phyloP scores from a whole-genome alignment of 2,329 filamentous ascomycete genomes.

The Cladosporium sp. region DNA sequence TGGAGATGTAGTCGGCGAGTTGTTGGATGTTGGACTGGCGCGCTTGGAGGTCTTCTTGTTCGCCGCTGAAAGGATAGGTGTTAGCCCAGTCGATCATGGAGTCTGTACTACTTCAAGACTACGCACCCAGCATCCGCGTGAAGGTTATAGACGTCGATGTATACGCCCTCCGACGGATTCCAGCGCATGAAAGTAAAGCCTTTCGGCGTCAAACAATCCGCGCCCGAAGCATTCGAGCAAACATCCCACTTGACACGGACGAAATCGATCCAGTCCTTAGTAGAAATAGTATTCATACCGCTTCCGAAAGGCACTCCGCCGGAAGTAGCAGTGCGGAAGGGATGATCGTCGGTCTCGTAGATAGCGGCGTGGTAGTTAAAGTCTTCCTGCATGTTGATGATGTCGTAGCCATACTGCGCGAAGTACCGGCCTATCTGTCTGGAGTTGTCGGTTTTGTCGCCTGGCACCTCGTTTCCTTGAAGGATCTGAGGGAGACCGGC shows the following conservation, averaged over 20 bases:
- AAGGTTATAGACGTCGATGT: constrained; percentile 61
- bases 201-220: constrained; percentile 64
- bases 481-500: constrained; percentile 55
- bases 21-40: constrained; percentile 58
- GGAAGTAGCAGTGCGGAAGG: constrained; percentile 58
- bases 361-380: constrained; percentile 64
- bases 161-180: constrained; percentile 48
- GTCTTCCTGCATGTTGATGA: constrained; percentile 63
- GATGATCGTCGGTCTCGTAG: constrained; percentile 56
- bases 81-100: too few species aligned
- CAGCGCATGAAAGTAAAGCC: constrained; percentile 64
- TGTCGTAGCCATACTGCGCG: constrained; percentile 52
- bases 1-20: constrained; percentile 53
- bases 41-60: constrained; percentile 49
- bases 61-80: constrained; percentile 30
- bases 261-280: constrained; percentile 38
- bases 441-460: constrained; percentile 57
- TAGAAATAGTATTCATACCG: constrained; percentile 59
- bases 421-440: constrained; percentile 54
- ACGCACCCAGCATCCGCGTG: constrained; percentile 55
- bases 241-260: constrained; percentile 55
- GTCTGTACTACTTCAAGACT: too few species aligned
- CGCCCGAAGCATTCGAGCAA: constrained; percentile 50
- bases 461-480: constrained; percentile 56
- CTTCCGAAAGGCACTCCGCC: constrained; percentile 60